A percentile compares a stretch with the other conserved stretches of the same genome.
Conservation (phyloP, 208 protist genomes). For the Jaenimonas drosophilae region DNA sequence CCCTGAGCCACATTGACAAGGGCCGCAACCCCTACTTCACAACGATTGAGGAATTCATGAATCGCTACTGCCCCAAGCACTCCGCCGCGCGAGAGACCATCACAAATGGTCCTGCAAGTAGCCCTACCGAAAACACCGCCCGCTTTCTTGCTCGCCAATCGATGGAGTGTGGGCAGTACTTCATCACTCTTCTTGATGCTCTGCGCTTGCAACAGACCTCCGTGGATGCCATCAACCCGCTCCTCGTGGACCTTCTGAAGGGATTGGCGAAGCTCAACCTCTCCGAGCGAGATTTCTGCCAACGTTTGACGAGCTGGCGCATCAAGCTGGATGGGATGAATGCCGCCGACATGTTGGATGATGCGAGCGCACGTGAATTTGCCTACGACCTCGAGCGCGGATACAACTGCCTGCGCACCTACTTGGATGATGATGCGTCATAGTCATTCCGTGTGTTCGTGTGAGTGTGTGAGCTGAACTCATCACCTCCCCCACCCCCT, state of each 20-base stretch:
- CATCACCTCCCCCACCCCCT: too few relatives aligned
- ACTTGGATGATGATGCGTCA: slow-evolving; percentile 41
- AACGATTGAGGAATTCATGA: slow-evolving; percentile 88
- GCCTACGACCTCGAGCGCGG: slow-evolving; percentile 87
- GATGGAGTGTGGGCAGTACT: slow-evolving; percentile 86
- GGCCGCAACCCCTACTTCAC: slow-evolving; percentile 67
- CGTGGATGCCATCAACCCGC: slow-evolving; percentile 87
- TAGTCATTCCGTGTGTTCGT: slow-evolving; percentile 2
- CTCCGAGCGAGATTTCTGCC: slow-evolving; percentile 37
- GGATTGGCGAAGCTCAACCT: slow-evolving; percentile 37
- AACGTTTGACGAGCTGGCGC: slow-evolving; percentile 59
- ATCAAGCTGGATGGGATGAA: slow-evolving; percentile 79
- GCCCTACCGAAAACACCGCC: slow-evolving; percentile 22
- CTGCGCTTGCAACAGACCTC: slow-evolving; percentile 85
- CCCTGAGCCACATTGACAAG: slow-evolving; percentile 57
- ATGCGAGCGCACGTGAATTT: slow-evolving; percentile 74
- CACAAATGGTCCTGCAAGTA: slow-evolving; percentile 34
- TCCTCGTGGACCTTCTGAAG: slow-evolving; percentile 81
- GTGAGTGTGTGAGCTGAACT: not conserved
- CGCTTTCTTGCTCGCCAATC: slow-evolving; percentile 55
- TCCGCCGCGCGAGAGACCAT: slow-evolving; percentile 53
- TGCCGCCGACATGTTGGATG: slow-evolving; percentile 83
- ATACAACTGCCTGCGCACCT: slow-evolving; percentile 71
- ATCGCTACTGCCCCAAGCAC: slow-evolving; percentile 76
- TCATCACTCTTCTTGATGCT: slow-evolving; percentile 92